These are phyloP conservation scores for Hanseniaspora uvarum DNA, from an alignment of 1,139 yeast genomes.

Conservation along the genomic window DNA sequence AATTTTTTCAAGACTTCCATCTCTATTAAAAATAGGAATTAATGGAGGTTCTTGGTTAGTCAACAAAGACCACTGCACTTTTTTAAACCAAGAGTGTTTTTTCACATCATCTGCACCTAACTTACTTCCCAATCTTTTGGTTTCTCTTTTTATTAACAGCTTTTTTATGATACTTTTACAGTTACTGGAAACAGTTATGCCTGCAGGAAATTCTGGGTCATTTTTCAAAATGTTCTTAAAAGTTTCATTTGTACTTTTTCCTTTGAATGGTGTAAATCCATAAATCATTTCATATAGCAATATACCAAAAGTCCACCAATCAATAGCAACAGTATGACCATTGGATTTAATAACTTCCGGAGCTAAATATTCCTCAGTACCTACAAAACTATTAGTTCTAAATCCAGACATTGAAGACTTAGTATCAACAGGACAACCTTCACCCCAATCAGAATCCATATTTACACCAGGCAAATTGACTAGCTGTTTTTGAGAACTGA, in stretches of 20 bases:
- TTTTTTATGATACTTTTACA: slow-evolving; percentile 76
- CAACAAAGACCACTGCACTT: slow-evolving; percentile 86
- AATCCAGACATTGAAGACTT: slow-evolving; percentile 92
- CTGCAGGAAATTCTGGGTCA: slow-evolving; percentile 65
- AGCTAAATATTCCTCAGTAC: slow-evolving; percentile 95
- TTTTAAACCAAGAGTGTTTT: slow-evolving; percentile 80
- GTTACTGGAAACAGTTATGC: slow-evolving; percentile 51
- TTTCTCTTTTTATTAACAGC: slow-evolving; percentile 76
- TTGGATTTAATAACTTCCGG: slow-evolving; percentile 96
- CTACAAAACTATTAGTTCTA: slow-evolving; percentile 92
- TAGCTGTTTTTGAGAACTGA: slow-evolving; percentile 26
- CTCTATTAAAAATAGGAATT: slow-evolving; percentile 72
- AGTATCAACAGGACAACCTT: slow-evolving; percentile 47
- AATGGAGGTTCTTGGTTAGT: slow-evolving; percentile 91
- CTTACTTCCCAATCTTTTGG: slow-evolving; percentile 75
- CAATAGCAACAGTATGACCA: slow-evolving; percentile 96
- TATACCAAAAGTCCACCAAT: slow-evolving; percentile 98
- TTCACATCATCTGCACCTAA: slow-evolving; percentile 93
- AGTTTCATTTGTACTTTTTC: slow-evolving; percentile 74
- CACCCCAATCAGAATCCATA: slow-evolving; percentile 20
- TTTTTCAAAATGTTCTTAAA: slow-evolving; percentile 76
- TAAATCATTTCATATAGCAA: slow-evolving; percentile 84
- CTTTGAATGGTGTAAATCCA: slow-evolving; percentile 95
- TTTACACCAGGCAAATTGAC: slow-evolving; percentile 14
- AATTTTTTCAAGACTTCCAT: slow-evolving; percentile 36